Base-by-base conservation (phyloP, 2,329 filamentous ascomycete species). In the Aspergillus novoparasiticus region DNA sequence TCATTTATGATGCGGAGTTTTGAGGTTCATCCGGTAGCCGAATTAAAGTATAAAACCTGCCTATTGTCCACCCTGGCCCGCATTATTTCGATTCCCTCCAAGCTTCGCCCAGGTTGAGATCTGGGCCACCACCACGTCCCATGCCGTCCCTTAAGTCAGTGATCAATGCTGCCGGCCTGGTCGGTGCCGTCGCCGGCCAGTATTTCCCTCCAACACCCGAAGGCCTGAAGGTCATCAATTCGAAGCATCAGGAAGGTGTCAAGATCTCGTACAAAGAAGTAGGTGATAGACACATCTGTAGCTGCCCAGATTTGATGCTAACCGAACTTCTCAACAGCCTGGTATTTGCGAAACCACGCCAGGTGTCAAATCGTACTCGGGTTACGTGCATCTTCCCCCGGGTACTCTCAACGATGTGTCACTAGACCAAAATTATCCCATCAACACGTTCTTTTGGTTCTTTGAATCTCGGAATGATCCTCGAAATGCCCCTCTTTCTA, bases 381-480 rank as follows among this genome's bases (percentile, higher is more conserved):
- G 87, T 39, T 89, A 88, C 66, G 83, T 89, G 16, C 82, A 85
- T 72, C 79, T 89, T 4, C 84, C 85, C 1, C 80, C 82, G 2
- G 79, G 78, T 32, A 76, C 80, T 1, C 67, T 80, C 51, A 67
- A 73, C 34, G 74, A 83, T 55, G 66, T 79, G 5, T 66, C 72
- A 39, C 76, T 79, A 30, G 68, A 75, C 41, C 85, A 87, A 67
- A 73, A 85, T 61, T 87, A 87, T 67, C 79, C 83, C 2, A 86
- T 87, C 67, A 87, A 87, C 70, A 88, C 85, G 57, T 89, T 88
- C 75, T 90, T 89, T 75, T 87, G 86, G 85, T 89, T 88, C 70
- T 85, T 89, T 68, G 86, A 88, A 68, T 80, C 86, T 8, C 79
- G 85, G 9, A 79, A 84, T 58, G 78, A 82, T 66, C 80, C 86